Evolutionary conservation across 345 rosid genomes (phyloP).

Genomic region (Eucalyptus sideroxylon): DNA sequence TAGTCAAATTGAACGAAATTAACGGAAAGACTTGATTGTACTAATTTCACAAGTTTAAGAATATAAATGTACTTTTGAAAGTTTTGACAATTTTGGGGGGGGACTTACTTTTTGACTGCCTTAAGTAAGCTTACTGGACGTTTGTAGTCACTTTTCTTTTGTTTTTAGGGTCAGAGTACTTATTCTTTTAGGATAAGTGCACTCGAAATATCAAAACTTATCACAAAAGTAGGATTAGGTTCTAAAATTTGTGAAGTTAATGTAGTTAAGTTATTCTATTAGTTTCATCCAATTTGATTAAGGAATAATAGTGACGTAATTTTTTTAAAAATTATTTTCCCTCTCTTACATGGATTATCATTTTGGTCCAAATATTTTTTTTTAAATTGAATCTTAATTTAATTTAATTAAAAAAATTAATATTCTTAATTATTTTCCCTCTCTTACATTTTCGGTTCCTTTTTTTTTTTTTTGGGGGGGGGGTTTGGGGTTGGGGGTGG

Average conservation of each 20-base stretch:
- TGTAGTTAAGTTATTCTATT: background rate
- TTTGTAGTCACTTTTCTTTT: background rate
- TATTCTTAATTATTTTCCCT: too few species aligned
- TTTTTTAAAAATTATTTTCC: background rate
- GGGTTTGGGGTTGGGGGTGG: rapidly evolving
- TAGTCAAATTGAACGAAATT: too few species aligned
- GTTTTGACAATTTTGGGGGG: too few species aligned
- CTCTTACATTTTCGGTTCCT: too few species aligned
- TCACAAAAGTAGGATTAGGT: background rate
- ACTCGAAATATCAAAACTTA: background rate
- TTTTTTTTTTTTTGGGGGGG: background rate
- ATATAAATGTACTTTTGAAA: too few species aligned
- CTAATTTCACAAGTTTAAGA: too few species aligned
- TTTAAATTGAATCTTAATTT: background rate
- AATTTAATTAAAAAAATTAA: background rate
- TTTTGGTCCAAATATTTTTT: background rate
- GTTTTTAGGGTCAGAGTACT: background rate
- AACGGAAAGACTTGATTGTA: rapidly evolving
- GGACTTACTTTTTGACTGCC: background rate
- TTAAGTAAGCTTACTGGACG: background rate
- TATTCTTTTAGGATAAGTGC: background rate
- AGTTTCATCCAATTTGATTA: background rate
- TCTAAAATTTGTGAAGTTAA: background rate
- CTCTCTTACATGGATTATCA: background rate
- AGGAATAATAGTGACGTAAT: background rate